These are phyloP conservation scores for Salvia sclarea DNA, from an alignment of 305 asterid genomes.

Conservation along the genomic window DNA sequence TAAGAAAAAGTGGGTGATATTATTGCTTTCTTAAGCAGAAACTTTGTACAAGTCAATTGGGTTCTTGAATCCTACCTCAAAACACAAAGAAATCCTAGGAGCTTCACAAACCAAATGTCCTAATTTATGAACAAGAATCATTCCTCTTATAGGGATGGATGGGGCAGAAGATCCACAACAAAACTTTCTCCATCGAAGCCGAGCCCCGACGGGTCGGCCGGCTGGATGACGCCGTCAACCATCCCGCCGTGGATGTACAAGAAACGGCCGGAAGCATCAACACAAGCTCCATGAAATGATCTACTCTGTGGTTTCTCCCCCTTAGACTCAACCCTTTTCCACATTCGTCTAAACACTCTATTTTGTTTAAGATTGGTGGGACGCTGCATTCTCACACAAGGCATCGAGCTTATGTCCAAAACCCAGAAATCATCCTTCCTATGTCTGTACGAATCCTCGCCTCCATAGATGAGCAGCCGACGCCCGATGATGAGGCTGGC, in stretches of 20 bases:
- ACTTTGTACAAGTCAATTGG: not conserved
- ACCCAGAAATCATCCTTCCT: slow-evolving; percentile 90
- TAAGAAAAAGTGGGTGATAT: not conserved
- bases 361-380: slow-evolving; percentile 23
- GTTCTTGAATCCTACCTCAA: slow-evolving; percentile 14
- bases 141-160: slow-evolving; percentile 22
- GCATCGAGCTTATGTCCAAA: slow-evolving; percentile 54
- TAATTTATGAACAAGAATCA: not conserved
- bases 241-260: slow-evolving; percentile 86
- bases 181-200: slow-evolving; percentile 74
- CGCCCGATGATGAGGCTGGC: slow-evolving; percentile 81
- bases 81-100: slow-evolving; percentile 17
- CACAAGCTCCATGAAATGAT: slow-evolving; percentile 92
- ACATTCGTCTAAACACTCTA: slow-evolving; percentile 46
- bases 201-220: slow-evolving; percentile 61
- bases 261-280: slow-evolving; percentile 68
- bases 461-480: slow-evolving; percentile 76
- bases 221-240: slow-evolving; percentile 74
- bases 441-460: slow-evolving; percentile 74
- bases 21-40: not conserved
- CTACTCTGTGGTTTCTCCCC: slow-evolving; percentile 69
- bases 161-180: slow-evolving; percentile 63
- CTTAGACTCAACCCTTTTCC: slow-evolving; percentile 59
- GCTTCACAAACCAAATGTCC: slow-evolving; percentile 1
- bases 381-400: slow-evolving; percentile 33